Evolutionary conservation across 306 rosid species (phyloP), one percentile per base, ranked within the genome.

Genomic region (Vicia sativa): DNA sequence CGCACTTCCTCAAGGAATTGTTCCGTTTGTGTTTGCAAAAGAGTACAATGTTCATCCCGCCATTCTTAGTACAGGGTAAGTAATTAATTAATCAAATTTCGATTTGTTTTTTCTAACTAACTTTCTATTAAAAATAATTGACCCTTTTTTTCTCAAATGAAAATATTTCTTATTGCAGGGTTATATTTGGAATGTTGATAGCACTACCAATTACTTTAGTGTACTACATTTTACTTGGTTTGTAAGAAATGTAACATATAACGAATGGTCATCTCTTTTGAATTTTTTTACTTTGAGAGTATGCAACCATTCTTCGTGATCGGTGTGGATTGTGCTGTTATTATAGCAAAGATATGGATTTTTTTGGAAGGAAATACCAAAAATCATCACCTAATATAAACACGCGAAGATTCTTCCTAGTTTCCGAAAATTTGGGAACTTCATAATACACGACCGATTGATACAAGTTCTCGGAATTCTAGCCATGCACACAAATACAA

Each of bases 1-100:
- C 53, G 97, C 99, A 11, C 91, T 93, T 70, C 99, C 99, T 3
- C 99, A 93, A 84, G 99, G 99, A 34, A 87, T 93, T 70, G 99
- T 93, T 67, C 97, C 99, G 1, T 93, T 93, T 65, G 99, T 93
- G 67, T 93, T 93, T 84, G 97, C 99, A 16, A 93, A 90, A 75
- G 99, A 93, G 77, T 93, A 93, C 85, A 93, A 93, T 69, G 89
- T 93, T 13, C 99, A 93, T 72, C 99, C 99, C 3, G 80, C 97
- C 52, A 88, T 93, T 81, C 99, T 93, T 1, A 93, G 96, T 80
- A 93, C 99, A 12, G 95, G 42, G 99, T 93, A 65, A 50, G 99
- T 88, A 62, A 9, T 19, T 50, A 48, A 80, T 55, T 55, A 62
- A 53, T 48, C 16, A 64, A 41, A 55, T 18, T 38, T 58, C 53